Percentiles rank a stretch among this genome's conserved stretches.
Evolutionary conservation across 2,329 filamentous ascomycete species (phyloP).

Genomic region (Graphium sp.): DNA sequence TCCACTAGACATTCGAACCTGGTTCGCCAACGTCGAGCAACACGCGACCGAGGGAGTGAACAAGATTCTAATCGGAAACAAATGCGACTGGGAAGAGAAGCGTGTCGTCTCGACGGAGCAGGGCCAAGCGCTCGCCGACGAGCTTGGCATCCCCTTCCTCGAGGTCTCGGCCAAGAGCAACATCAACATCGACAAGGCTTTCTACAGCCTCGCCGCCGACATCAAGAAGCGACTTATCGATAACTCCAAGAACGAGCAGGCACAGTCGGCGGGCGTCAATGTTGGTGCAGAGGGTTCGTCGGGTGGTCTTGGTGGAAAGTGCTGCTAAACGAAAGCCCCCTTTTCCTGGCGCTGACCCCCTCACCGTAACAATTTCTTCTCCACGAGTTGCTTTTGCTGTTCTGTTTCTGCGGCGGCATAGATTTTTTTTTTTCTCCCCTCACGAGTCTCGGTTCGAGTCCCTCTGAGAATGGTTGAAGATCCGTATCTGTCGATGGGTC

Average conservation of each 20-base stretch:
- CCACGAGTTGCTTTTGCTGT: not conserved
- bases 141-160: slow-evolving; percentile 94
- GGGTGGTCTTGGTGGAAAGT: slow-evolving; percentile 46
- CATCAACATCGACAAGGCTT: slow-evolving; percentile 98
- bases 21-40: slow-evolving; percentile 98
- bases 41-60: slow-evolving; percentile 97
- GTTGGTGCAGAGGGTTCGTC: slow-evolving; percentile 48
- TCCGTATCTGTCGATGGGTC: slow-evolving; percentile 1
- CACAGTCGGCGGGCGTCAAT: slow-evolving; percentile 43
- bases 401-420: not conserved
- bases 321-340: slow-evolving; percentile 42
- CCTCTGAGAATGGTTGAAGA: not conserved
- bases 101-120: slow-evolving; percentile 83
- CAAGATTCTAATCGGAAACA: slow-evolving; percentile 99
- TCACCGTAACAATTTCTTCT: too few species aligned
- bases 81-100: slow-evolving; percentile 99
- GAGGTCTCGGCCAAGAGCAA: slow-evolving; percentile 98
- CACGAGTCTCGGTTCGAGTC: not conserved
- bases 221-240: slow-evolving; percentile 99
- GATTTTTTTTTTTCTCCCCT: not conserved
- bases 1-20: slow-evolving; percentile 79
- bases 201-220: slow-evolving; percentile 84
- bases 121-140: slow-evolving; percentile 83
- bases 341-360: too few species aligned
- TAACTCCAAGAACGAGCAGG: slow-evolving; percentile 61